Evolutionary conservation across 2,329 filamentous ascomycete species (phyloP).

Genomic region (Metarhizium rileyi): DNA sequence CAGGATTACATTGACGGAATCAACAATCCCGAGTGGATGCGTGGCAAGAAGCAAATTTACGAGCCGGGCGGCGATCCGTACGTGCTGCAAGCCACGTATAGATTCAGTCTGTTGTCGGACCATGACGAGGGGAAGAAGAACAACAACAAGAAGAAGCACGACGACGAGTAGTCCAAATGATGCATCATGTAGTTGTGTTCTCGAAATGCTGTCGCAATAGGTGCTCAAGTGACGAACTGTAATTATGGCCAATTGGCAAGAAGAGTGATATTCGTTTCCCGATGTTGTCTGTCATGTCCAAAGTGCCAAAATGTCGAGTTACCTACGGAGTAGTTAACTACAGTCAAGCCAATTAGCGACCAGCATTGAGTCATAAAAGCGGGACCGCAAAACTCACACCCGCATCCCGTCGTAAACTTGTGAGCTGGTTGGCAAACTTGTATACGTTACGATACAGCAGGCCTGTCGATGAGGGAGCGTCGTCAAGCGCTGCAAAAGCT

Average conservation of each 20-base stretch:
- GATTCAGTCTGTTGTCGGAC: slow-evolving; percentile 38
- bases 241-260: too few species aligned
- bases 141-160: neutral
- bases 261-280: too few species aligned
- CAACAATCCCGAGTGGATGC: slow-evolving; percentile 82
- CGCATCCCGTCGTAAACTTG: too few species aligned
- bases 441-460: neutral
- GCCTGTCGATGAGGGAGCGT: too few species aligned
- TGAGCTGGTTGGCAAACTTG: neutral
- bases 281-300: too few species aligned
- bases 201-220: too few species aligned
- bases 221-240: too few species aligned
- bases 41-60: slow-evolving; percentile 48
- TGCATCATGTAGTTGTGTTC: too few species aligned
- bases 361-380: neutral
- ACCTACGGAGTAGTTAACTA: neutral
- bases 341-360: too few species aligned
- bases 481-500: too few species aligned
- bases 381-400: slow-evolving; percentile 1
- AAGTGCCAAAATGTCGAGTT: too few species aligned
- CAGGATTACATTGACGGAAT: slow-evolving; percentile 92
- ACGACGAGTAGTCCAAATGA: neutral
- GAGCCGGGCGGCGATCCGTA: slow-evolving; percentile 50
- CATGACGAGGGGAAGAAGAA: slow-evolving; percentile 2
- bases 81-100: slow-evolving; percentile 51